Base-by-base conservation (phyloP, 1,139 yeast genomes). In the Debaryomyces robertsiae region DNA sequence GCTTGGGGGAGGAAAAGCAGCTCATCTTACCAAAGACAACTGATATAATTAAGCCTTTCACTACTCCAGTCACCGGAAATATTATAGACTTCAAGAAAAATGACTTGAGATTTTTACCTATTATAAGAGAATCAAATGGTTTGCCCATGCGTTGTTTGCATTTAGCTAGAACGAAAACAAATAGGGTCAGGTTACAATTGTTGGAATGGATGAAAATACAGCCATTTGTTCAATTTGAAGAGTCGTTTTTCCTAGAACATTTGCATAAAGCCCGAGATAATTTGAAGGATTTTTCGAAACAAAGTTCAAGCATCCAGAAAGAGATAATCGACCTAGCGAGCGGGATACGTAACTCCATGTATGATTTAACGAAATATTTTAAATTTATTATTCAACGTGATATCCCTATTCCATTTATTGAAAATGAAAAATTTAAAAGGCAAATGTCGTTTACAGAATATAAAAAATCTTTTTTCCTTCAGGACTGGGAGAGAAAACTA, bases 191-290 rank as follows among this genome's bases (percentile, higher is more conserved):
- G 30, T 43, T 60, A 3, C 75, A 69, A 44, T 49, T 69, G n/a
- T 49, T 58, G 6, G 69, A 69, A 43, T 73, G 78, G 78, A 60
- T 69, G 55, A 54, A 56, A 17, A 42, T 71, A 11, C 56, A 60
- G 28, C 77, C 77, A 0, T 69, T 69, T 41, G 49, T 53, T 11
- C 63, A 64, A 42, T 62, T 67, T 39, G 55, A 62, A 28, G 65
- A 61, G 33, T 49, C 59, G 3, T 65, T 50, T 41, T 58, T 63
- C 23, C 38, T 52, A 22, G 54, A 55, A 32, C 50, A 49, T 32
- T 39, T 55, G 13, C 34, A 36, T 27, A 46, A 46, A 18, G 41
- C 53, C 9, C 41, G 43, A 16, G 41, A 38, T 6, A 43, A 43
- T 33, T 45, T 56, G 39, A 36, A 41, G 29, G 14, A 47, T 5